phyloP scores from a whole-genome alignment of 768 basidiomycete species.

The Phylloporus sp. region DNA sequence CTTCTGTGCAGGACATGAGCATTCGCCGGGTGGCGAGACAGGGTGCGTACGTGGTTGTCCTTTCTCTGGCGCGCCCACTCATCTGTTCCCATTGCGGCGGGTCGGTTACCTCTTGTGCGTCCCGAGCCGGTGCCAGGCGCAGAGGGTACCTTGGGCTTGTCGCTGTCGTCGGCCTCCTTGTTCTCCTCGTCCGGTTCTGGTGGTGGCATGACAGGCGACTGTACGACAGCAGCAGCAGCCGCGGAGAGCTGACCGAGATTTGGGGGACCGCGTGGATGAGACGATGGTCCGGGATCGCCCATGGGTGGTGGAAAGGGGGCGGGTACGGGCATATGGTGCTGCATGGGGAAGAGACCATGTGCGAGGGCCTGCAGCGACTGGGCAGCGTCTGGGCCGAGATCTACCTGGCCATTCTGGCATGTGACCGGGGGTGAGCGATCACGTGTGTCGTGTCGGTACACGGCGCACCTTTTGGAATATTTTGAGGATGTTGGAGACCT shows the following conservation, averaged over 20 bases:
- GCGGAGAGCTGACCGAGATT: constrained; percentile 57
- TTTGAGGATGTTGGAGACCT: constrained; percentile 58
- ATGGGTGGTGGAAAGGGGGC: constrained; percentile 28
- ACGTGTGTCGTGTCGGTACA: constrained; percentile 18
- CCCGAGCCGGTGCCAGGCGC: constrained; percentile 29
- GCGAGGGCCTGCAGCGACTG: constrained; percentile 55
- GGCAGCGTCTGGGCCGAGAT: constrained; percentile 58
- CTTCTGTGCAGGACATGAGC: constrained; percentile 58
- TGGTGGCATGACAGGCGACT: constrained; percentile 28
- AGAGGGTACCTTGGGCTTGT: constrained; percentile 25
- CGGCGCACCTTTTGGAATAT: constrained; percentile 54
- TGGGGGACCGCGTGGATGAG: constrained; percentile 66
- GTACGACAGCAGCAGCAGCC: constrained; percentile 41
- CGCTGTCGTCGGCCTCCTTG: constrained; percentile 28
- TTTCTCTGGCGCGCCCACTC: constrained; percentile 80
- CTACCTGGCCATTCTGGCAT: constrained; percentile 45
- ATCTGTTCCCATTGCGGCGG: constrained; percentile 63
- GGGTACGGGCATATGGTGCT: constrained; percentile 11
- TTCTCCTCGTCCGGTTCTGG: constrained; percentile 21
- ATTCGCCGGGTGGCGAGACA: background rate
- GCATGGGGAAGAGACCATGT: constrained; percentile 35
- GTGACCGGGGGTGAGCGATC: constrained; percentile 22
- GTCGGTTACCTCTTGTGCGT: constrained; percentile 49
- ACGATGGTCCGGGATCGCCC: constrained; percentile 68
- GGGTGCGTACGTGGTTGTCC: constrained; percentile 69